phyloP scores from a whole-genome alignment of 345 rosid genomes.

The Carallia pectinifolia region DNA sequence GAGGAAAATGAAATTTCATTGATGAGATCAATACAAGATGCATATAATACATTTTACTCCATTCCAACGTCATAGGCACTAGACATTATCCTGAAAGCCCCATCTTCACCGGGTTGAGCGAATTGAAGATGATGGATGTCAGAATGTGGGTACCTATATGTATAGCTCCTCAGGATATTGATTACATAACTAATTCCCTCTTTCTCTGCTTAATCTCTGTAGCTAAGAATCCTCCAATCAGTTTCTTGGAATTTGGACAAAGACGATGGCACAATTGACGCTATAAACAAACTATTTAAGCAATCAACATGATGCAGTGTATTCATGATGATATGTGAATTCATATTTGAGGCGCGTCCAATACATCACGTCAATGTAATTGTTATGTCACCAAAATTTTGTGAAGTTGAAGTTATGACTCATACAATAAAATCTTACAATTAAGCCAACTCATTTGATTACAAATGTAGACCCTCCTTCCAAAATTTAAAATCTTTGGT shows the following conservation, averaged over 20 bases:
- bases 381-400: too few species aligned
- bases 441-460: too few species aligned
- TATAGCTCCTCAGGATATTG: constrained; percentile 4
- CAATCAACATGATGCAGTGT: too few species aligned
- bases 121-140: constrained; percentile 28
- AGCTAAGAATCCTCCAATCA: neutral
- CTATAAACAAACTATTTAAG: too few species aligned
- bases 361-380: too few species aligned
- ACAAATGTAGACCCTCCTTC: too few species aligned
- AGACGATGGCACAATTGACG: neutral
- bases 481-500: too few species aligned
- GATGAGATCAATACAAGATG: constrained; percentile 21
- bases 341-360: too few species aligned
- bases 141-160: too few species aligned
- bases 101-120: constrained; percentile 24
- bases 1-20: constrained; percentile 24
- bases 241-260: neutral
- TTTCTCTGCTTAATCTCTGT: neutral
- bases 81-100: constrained; percentile 4
- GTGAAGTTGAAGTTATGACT: too few species aligned
- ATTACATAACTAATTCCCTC: neutral
- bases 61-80: neutral
- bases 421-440: too few species aligned
- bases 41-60: constrained; percentile 16
- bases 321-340: too few species aligned